A percentile compares a stretch with the other conserved stretches of the same genome.
phyloP scores from a whole-genome alignment of 2,329 filamentous ascomycete species.

The Pleurostoma richardsiae region DNA sequence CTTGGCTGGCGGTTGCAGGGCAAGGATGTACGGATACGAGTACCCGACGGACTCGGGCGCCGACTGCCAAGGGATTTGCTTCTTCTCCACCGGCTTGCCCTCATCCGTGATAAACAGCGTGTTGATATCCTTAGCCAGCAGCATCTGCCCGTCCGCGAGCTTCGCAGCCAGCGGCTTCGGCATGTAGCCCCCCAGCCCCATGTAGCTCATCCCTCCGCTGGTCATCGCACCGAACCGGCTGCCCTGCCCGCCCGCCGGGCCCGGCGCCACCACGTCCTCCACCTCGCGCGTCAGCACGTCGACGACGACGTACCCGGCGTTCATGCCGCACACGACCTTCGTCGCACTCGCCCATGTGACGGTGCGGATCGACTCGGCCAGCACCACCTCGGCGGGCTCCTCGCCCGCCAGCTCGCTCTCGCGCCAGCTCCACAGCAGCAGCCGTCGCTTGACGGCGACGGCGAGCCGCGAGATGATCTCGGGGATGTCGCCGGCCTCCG shows the following conservation, averaged over 20 bases:
- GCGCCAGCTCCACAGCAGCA: constrained; percentile 93
- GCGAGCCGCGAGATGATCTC: constrained; percentile 89
- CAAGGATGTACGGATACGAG: constrained; percentile 92
- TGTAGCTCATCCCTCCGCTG: constrained; percentile 89
- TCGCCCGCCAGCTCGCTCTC: constrained; percentile 75
- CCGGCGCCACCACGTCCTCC: constrained; percentile 74
- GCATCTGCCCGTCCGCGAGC: constrained; percentile 74
- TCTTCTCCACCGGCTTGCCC: constrained; percentile 75
- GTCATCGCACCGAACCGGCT: constrained; percentile 79
- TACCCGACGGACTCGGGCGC: constrained; percentile 92
- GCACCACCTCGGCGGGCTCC: constrained; percentile 69
- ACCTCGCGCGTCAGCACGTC: constrained; percentile 71
- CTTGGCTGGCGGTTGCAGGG: constrained; percentile 77
- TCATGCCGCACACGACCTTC: constrained; percentile 84
- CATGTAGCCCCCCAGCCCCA: constrained; percentile 87
- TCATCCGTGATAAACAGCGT: constrained; percentile 84
- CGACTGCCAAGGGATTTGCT: constrained; percentile 86
- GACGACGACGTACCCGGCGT: constrained; percentile 84
- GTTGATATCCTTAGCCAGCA: constrained; percentile 97
- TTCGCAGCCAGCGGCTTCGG: constrained; percentile 85
- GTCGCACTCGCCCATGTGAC: constrained; percentile 88
- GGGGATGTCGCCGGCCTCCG: constrained; percentile 71
- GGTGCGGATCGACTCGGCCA: constrained; percentile 80
- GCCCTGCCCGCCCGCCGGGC: constrained; percentile 62
- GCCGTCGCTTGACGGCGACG: constrained; percentile 85